Percentiles rank a stretch among this genome's conserved stretches.
These are phyloP conservation scores for Anthostomella pinea DNA, from an alignment of 2,329 filamentous ascomycete species.

Conservation along the genomic window DNA sequence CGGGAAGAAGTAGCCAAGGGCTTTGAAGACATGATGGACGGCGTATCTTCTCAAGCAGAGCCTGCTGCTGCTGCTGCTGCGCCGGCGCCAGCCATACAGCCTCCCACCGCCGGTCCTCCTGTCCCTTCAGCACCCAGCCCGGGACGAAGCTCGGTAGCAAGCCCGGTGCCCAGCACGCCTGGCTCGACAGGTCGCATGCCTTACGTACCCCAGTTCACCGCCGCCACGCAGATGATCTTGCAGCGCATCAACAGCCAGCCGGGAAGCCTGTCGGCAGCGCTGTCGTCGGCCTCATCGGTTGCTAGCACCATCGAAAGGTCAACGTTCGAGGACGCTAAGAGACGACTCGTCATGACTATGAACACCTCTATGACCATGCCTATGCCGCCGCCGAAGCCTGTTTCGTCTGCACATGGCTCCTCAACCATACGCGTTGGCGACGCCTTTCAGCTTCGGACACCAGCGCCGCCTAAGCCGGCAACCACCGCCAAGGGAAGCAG, in stretches of 20 bases:
- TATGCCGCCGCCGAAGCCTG: constrained; percentile 24
- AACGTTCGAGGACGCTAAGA: constrained; percentile 38
- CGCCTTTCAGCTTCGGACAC: constrained; percentile 25
- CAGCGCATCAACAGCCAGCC: constrained; percentile 36
- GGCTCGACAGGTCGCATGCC: constrained; percentile 27
- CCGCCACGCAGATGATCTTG: constrained; percentile 40
- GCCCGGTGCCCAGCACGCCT: constrained; percentile 22
- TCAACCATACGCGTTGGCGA: constrained; percentile 16
- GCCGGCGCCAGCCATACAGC: constrained; percentile 2
- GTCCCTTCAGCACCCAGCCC: constrained; percentile 4
- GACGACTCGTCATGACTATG: constrained; percentile 39
- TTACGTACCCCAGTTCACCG: constrained; percentile 34
- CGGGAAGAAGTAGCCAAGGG: too few relatives aligned
- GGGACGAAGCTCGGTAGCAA: constrained; percentile 15
- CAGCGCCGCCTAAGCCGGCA: constrained; percentile 7
- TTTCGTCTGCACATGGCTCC: neutral
- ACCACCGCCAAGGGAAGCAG: constrained; percentile 4
- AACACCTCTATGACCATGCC: constrained; percentile 39
- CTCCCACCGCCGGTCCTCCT: constrained; percentile 6
- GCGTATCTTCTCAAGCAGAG: neutral
- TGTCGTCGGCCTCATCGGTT: constrained; percentile 33
- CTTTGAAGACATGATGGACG: constrained; percentile 15
- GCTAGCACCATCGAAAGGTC: constrained; percentile 32
- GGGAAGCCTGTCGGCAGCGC: constrained; percentile 33
- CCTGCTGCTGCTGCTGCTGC: constrained; percentile 1